A percentile compares a stretch with the other conserved stretches of the same genome.
Evolutionary conservation across 1,284 basidiomycete genomes (phyloP).

Genomic region (Boletus mariae): DNA sequence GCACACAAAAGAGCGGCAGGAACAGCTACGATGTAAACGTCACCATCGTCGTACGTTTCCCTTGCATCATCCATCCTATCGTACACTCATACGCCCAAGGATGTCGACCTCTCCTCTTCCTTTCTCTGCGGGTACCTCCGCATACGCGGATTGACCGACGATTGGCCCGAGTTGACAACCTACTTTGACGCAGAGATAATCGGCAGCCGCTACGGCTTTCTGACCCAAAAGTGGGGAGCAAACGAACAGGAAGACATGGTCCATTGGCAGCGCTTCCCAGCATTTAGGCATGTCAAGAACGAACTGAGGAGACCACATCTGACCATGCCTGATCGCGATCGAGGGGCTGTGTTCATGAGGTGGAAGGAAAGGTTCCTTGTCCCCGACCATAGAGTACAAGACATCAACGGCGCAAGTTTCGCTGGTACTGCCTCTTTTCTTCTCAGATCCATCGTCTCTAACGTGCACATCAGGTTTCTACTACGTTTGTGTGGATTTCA

Average conservation of each 20-base stretch:
- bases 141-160: constrained; percentile 84
- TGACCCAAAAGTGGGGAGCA: constrained; percentile 84
- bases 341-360: constrained; percentile 85
- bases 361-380: constrained; percentile 97
- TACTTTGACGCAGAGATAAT: constrained; percentile 96
- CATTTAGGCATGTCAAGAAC: constrained; percentile 75
- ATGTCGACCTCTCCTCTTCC: constrained; percentile 78
- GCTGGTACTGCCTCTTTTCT: constrained; percentile 58
- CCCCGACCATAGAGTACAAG: constrained; percentile 88
- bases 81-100: constrained; percentile 40
- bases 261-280: constrained; percentile 88
- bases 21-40: constrained; percentile 85
- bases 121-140: constrained; percentile 85
- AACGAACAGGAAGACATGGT: constrained; percentile 85
- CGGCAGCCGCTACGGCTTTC: constrained; percentile 80
- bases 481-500: constrained; percentile 81
- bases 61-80: not conserved
- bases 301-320: constrained; percentile 73
- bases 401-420: constrained; percentile 94
- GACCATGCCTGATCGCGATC: constrained; percentile 71
- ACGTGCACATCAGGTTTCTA: constrained; percentile 65
- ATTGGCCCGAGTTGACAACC: constrained; percentile 87
- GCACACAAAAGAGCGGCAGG: constrained; percentile 80
- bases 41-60: constrained; percentile 65
- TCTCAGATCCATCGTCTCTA: constrained; percentile 1